These are phyloP conservation scores for Suillus alpinus DNA, from an alignment of 768 basidiomycete species.

Conservation along the genomic window DNA sequence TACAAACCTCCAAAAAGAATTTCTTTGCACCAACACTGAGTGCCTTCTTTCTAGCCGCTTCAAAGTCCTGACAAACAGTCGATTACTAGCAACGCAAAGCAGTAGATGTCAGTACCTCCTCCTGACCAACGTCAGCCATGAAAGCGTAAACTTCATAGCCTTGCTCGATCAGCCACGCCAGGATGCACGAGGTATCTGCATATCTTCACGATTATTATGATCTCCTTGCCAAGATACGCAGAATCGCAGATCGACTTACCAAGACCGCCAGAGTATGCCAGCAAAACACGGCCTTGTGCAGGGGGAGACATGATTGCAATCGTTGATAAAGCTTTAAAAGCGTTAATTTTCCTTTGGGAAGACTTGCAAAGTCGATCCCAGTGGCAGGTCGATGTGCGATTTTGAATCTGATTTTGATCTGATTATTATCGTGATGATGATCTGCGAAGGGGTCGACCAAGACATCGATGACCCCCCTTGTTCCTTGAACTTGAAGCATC, in stretches of 20 bases:
- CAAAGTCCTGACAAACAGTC: constrained; percentile 70
- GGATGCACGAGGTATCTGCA: constrained; percentile 96
- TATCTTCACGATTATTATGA: constrained; percentile 6
- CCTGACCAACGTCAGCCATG: constrained; percentile 95
- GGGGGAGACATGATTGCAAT: background rate
- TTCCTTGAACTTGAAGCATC: background rate
- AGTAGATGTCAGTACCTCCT: constrained; percentile 53
- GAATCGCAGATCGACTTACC: constrained; percentile 64
- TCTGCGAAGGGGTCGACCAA: background rate
- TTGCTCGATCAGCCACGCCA: constrained; percentile 97
- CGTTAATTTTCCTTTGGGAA: background rate
- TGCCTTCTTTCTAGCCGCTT: constrained; percentile 86
- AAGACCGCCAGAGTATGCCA: constrained; percentile 98
- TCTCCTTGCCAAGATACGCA: background rate
- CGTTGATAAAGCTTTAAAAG: background rate
- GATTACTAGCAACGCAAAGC: background rate
- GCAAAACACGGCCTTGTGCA: constrained; percentile 50
- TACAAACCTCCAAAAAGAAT: constrained; percentile 80
- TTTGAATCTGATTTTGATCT: background rate
- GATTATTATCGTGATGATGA: background rate
- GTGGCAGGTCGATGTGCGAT: background rate
- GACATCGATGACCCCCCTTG: too few species aligned
- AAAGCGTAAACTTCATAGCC: constrained; percentile 97
- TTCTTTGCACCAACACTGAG: constrained; percentile 91
- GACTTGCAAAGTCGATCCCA: background rate